Percentiles rank a stretch among this genome's conserved stretches.
phyloP scores from a whole-genome alignment of 768 basidiomycete species.

The Galerina marginata region DNA sequence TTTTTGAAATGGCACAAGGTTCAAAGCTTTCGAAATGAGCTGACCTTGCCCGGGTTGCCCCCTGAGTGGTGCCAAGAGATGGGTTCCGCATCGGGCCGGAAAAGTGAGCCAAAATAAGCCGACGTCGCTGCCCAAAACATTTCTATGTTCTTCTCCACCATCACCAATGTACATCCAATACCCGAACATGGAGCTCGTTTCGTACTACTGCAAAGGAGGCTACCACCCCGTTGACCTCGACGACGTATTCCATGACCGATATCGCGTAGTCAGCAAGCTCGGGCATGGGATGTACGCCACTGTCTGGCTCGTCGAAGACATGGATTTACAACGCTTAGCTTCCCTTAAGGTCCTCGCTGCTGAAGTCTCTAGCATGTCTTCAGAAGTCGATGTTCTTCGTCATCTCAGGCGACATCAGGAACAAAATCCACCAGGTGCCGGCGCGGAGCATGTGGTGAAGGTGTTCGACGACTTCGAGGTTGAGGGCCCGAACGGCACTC shows the following conservation, averaged over 20 bases:
- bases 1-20: too few species aligned
- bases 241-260: neutral
- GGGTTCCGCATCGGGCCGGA: too few species aligned
- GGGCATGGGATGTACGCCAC: neutral
- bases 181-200: neutral
- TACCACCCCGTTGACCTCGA: neutral
- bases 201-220: neutral
- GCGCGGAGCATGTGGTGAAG: neutral
- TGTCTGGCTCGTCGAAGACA: neutral
- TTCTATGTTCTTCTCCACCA: too few species aligned
- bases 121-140: too few species aligned
- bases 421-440: neutral
- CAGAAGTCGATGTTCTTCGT: neutral
- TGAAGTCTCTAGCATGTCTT: neutral
- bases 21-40: too few species aligned
- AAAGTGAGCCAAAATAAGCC: too few species aligned
- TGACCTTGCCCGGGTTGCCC: too few species aligned
- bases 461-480: conserved; percentile 16
- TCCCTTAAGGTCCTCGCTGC: neutral
- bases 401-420: neutral
- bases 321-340: neutral
- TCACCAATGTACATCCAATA: too few species aligned
- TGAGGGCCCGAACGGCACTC: conserved; percentile 21
- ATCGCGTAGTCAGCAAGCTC: neutral
- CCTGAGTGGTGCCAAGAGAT: too few species aligned